A percentile compares a stretch with the other conserved stretches of the same genome.
Conservation (phyloP, 768 basidiomycete genomes). For the Naganishia friedmannii region DNA sequence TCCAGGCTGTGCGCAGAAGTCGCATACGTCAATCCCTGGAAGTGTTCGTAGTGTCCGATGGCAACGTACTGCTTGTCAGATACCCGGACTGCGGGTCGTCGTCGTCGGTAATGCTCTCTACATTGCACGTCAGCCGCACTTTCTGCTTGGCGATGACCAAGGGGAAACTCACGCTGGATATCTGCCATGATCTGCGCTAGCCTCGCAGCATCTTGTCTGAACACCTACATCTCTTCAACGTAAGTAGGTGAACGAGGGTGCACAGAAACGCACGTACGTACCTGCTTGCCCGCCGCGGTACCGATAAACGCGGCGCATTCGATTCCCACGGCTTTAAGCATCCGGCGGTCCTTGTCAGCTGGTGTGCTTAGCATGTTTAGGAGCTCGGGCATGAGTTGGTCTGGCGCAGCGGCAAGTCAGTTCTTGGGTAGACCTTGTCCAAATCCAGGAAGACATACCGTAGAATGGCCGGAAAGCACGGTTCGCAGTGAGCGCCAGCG, state of each 20-base stretch:
- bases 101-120: constrained; percentile 27
- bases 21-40: neutral
- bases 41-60: neutral
- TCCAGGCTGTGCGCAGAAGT: constrained; percentile 13
- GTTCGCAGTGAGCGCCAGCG: constrained; percentile 11
- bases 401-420: neutral
- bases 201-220: constrained; percentile 18
- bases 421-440: neutral
- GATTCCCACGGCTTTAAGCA: constrained; percentile 19
- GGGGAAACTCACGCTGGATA: constrained; percentile 10
- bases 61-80: constrained; percentile 21
- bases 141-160: neutral
- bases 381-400: constrained; percentile 19
- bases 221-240: neutral
- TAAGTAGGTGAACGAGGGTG: neutral
- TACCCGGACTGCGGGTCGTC: constrained; percentile 30
- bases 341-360: constrained; percentile 13
- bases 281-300: constrained; percentile 17
- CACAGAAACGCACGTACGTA: neutral
- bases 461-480: constrained; percentile 11
- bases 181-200: constrained; percentile 21
- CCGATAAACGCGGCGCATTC: constrained; percentile 23
- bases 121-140: neutral
- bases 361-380: constrained; percentile 15
- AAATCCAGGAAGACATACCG: neutral